Base-by-base conservation (phyloP, 1,284 basidiomycete genomes). In the Tilletia horrida region DNA sequence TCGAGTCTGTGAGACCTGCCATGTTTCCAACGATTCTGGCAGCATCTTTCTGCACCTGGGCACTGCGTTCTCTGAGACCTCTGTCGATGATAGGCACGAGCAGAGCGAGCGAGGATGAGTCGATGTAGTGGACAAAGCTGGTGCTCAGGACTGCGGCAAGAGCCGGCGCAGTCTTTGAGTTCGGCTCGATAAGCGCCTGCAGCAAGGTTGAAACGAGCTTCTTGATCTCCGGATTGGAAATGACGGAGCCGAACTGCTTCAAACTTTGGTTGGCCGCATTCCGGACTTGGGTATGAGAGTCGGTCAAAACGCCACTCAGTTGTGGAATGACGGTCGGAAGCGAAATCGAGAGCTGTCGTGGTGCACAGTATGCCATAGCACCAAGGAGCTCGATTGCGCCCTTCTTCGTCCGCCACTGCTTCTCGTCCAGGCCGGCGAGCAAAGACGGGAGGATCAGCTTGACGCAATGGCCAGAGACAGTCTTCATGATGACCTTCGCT, bases 321-420 rank as follows among this genome's bases (percentile, higher is more conserved):
- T 91, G 89, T 7, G 96, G 96, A 68, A 99, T 96, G 81, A 98
- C 92, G 59, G 96, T 92, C 0, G 96, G 96, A 6, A 99, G 86
- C 2, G 95, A 97, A 27, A 93, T 86, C 0, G 96, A 97, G 14
- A 98, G 87, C 82, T 99, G 96, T 63, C 89, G 88, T 1, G 95
- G 96, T 6, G 96, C 93, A 83, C 95, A 96, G 83, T 95, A 98
- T 0, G 96, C 96, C 94, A 98, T 98, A 85, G 94, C 91, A 44
- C 96, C 96, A 66, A 98, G 85, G n/a, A 98, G 84, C 82, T 98
- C 96, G 73, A 98, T 97, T 2, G 93, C 95, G 87, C 96, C 84
- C 82, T 97, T 97, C 85, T 98, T 98, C 1, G 94, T 93, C 31
- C 95, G 87, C 96, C 96, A 98, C 82, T 98, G 96, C 82, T 97